Base-by-base conservation (phyloP, 2,329 filamentous ascomycete species). In the Fusarium torulosum region DNA sequence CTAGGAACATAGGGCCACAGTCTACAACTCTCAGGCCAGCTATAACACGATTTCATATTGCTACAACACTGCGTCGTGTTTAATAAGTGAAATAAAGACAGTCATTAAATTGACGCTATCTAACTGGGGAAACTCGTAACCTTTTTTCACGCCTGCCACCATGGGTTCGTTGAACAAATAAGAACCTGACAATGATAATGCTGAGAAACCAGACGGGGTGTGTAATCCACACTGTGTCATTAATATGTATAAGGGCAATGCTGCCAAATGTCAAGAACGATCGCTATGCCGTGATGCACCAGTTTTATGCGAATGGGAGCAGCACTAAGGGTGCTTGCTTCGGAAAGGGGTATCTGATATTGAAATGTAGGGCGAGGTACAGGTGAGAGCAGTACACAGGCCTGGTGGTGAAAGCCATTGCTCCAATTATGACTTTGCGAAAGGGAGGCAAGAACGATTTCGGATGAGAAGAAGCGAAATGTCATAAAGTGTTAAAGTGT, bases 291-390 rank as follows among this genome's bases (percentile, higher is more conserved):
- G 61, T 27, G 40, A 65, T 69, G 50, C 61, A 69, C 66, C 61
- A 35, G 46, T 62, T 61, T 49, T 63, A 68, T 68, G 66, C 66
- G 61, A 66, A 50, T 60, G 35, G 45, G 41, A 53, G 43, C 63
- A 72, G 59, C 44, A 54, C 41, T 37, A 58, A 51, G 55, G 53
- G 59, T 55, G 59, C 47, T 68, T 69, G 62, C 59, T 72, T 66
- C 55, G 21, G 59, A 45, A 59, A 59, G 41, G 63, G 67, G 67
- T 72, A 72, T 72, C 42, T 59, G 57, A 58, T 59, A 41, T 40
- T 57, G 50, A 50, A 45, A 45, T 33, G 54, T 59, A 45, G 44
- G 40, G 52, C 49, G n/a, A 31, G 61, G 59, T 54, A 40, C 21
- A 37, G 38, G 19, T 29, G 21, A 43, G 37, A 46, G 58, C 50